phyloP scores from a whole-genome alignment of 2,329 filamentous ascomycete genomes.

The Xylariaceae sp. region DNA sequence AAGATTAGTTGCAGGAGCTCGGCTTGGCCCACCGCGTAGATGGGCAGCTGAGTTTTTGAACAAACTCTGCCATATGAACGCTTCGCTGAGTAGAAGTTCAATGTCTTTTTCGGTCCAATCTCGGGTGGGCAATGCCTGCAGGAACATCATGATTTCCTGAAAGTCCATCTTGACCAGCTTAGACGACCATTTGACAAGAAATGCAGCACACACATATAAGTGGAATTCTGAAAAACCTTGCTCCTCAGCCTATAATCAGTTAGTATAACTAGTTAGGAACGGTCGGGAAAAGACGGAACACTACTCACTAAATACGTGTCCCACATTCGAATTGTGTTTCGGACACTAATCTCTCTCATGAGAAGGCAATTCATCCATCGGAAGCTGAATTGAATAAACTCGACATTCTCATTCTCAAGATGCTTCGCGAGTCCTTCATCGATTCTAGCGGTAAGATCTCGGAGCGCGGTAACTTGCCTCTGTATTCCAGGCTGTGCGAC shows the following conservation, averaged over 20 bases:
- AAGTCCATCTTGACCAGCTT: slow-evolving; percentile 98
- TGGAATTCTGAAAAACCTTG: slow-evolving; percentile 99
- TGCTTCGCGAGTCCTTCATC: slow-evolving; percentile 85
- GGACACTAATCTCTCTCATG: slow-evolving; percentile 96
- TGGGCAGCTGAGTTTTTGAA: slow-evolving; percentile 96
- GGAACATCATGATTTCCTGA: slow-evolving; percentile 98
- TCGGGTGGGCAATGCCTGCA: slow-evolving; percentile 90
- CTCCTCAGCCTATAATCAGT: slow-evolving; percentile 78
- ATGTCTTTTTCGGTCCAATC: slow-evolving; percentile 99
- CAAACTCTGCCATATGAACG: slow-evolving; percentile 97
- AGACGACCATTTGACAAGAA: slow-evolving; percentile 97
- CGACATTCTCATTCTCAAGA: slow-evolving; percentile 87
- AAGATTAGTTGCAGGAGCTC: slow-evolving; percentile 50
- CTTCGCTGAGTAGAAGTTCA: slow-evolving; percentile 91
- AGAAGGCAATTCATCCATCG: slow-evolving; percentile 99
- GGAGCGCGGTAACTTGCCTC: slow-evolving; percentile 85
- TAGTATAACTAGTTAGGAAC: slow-evolving; percentile 12
- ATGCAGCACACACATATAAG: slow-evolving; percentile 96
- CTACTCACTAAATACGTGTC: slow-evolving; percentile 90
- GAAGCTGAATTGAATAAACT: slow-evolving; percentile 99
- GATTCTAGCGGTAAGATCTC: slow-evolving; percentile 90
- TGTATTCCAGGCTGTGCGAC: slow-evolving; percentile 97
- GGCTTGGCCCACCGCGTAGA: slow-evolving; percentile 63
- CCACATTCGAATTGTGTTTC: slow-evolving; percentile 99
- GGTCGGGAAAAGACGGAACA: slow-evolving; percentile 4